Conservation (phyloP, 352 stramenopile species). For the Paralagenidium karlingii region DNA sequence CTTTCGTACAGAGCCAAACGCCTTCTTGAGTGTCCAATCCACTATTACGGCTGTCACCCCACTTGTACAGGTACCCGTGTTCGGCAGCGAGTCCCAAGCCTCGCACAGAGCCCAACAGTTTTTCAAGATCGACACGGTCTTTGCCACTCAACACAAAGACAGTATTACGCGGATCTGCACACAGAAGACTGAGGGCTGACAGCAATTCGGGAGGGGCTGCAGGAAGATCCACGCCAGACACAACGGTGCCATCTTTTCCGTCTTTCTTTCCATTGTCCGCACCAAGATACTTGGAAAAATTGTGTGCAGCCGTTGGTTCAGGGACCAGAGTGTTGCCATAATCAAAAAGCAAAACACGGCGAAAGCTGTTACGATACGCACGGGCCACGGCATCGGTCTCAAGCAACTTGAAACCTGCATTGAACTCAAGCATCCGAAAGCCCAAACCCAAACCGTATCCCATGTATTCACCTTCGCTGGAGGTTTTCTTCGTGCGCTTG, state of each 20-base stretch:
- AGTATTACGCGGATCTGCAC: conserved; percentile 91
- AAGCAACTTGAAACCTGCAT: conserved; percentile 91
- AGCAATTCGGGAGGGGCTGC: conserved; percentile 68
- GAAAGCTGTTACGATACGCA: conserved; percentile 76
- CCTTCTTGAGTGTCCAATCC: conserved; percentile 21
- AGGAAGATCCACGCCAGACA: conserved; percentile 20
- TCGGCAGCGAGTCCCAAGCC: conserved; percentile 95
- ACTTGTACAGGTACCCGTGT: conserved; percentile 98
- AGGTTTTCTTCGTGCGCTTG: conserved; percentile 87
- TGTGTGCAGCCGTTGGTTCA: conserved; percentile 39
- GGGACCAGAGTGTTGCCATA: conserved; percentile 97
- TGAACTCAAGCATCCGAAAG: conserved; percentile 95
- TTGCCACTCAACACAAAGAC: conserved; percentile 98
- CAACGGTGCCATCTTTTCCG: conserved; percentile 14
- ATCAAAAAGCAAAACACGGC: conserved; percentile 94
- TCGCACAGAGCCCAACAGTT: conserved; percentile 88
- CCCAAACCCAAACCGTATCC: conserved; percentile 91
- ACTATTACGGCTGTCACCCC: conserved; percentile 37
- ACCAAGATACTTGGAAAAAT: conserved; percentile 78
- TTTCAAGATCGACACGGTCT: conserved; percentile 90
- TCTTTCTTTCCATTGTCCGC: conserved; percentile 13
- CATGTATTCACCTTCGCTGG: conserved; percentile 86
- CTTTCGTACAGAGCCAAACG: conserved; percentile 75
- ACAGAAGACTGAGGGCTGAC: conserved; percentile 85
- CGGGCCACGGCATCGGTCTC: conserved; percentile 85